phyloP scores from a whole-genome alignment of 169 alveolate species.

The Plasmodium gallinaceum region DNA sequence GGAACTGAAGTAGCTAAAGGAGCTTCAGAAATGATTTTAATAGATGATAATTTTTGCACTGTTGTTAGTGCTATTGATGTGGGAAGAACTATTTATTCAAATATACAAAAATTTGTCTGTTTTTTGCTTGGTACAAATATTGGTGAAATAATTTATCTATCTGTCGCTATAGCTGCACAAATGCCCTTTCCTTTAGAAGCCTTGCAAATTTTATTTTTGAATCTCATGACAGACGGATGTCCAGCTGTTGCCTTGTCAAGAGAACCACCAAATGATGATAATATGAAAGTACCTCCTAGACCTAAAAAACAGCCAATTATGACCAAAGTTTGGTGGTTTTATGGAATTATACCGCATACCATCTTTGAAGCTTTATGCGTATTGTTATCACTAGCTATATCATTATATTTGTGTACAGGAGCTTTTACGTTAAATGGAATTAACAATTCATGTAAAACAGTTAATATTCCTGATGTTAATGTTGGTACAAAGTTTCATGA shows the following conservation, averaged over 20 bases:
- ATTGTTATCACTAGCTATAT: slow-evolving; percentile 86
- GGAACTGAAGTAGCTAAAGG: slow-evolving; percentile 99
- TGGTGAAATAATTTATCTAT: slow-evolving; percentile 92
- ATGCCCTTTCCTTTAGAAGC: slow-evolving; percentile 94
- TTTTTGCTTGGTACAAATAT: slow-evolving; percentile 94
- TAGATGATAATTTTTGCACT: slow-evolving; percentile 99
- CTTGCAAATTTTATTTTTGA: slow-evolving; percentile 91
- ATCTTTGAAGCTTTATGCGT: slow-evolving; percentile 91
- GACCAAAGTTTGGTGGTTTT: slow-evolving; percentile 94
- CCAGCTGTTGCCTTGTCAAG: slow-evolving; percentile 95
- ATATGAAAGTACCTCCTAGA: slow-evolving; percentile 92
- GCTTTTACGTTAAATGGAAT: slow-evolving; percentile 82
- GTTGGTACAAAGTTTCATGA: slow-evolving; percentile 18
- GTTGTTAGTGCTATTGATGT: slow-evolving; percentile 99
- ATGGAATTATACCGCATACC: slow-evolving; percentile 93
- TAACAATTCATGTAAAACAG: slow-evolving; percentile 83
- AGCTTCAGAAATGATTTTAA: slow-evolving; percentile 99
- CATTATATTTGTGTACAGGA: slow-evolving; percentile 91
- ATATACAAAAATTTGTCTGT: slow-evolving; percentile 94
- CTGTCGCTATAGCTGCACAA: slow-evolving; percentile 88
- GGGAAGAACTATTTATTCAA: slow-evolving; percentile 96
- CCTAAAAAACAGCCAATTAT: slow-evolving; percentile 91
- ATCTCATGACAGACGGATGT: slow-evolving; percentile 93
- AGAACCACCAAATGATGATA: slow-evolving; percentile 93
- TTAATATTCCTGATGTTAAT: slow-evolving; percentile 61